phyloP scores from a whole-genome alignment of 768 basidiomycete species.

The Lactifluus rugatus region DNA sequence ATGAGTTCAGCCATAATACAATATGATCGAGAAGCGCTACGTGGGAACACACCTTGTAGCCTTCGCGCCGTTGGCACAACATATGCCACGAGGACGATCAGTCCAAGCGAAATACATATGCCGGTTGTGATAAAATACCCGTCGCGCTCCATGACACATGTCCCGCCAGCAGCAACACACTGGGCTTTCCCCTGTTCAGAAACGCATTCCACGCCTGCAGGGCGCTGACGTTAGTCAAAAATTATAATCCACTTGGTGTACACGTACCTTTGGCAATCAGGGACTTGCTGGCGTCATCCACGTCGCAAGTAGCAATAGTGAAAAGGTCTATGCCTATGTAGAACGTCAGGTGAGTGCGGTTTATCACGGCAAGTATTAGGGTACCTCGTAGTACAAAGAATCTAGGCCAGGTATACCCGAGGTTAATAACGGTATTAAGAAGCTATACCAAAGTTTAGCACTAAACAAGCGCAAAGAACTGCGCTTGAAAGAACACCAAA shows the following conservation, averaged over 20 bases:
- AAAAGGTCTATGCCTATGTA: conserved; percentile 73
- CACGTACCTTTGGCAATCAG: conserved; percentile 47
- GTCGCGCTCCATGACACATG: conserved; percentile 76
- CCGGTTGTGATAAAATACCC: conserved; percentile 84
- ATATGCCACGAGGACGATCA: conserved; percentile 60
- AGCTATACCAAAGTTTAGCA: conserved; percentile 40
- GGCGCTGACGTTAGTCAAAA: neutral
- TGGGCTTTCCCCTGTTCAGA: conserved; percentile 79
- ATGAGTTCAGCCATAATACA: neutral
- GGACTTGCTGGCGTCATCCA: conserved; percentile 45
- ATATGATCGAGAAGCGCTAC: neutral
- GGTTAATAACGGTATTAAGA: conserved; percentile 89
- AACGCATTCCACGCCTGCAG: conserved; percentile 76
- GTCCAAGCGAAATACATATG: conserved; percentile 70
- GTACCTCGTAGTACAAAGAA: conserved; percentile 87
- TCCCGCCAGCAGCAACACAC: conserved; percentile 66
- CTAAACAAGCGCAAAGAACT: neutral
- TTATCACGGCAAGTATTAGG: neutral
- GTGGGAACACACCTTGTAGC: conserved; percentile 62
- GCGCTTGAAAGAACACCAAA: neutral
- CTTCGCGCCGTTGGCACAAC: conserved; percentile 77
- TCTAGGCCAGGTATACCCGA: conserved; percentile 98
- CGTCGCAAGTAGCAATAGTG: conserved; percentile 73
- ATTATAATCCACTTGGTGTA: neutral
- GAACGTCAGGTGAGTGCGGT: conserved; percentile 11